Percentiles rank a stretch among this genome's conserved stretches.
phyloP scores from a whole-genome alignment of 2,329 filamentous ascomycete species.

The Cadophora luteo-olivacea region DNA sequence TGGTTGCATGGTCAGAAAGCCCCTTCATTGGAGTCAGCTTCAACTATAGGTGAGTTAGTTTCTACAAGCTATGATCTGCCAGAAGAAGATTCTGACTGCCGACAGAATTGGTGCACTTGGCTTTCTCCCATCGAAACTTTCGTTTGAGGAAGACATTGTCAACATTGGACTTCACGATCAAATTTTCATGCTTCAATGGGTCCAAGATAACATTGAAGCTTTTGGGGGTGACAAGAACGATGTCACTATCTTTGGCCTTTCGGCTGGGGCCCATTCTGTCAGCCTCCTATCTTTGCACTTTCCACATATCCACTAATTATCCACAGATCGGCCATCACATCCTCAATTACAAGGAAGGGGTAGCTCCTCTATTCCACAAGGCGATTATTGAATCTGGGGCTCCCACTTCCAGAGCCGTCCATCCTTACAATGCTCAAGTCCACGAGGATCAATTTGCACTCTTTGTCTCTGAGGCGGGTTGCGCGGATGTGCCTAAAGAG shows the following conservation, averaged over 20 bases:
- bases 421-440: slow-evolving; percentile 58
- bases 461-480: slow-evolving; percentile 49
- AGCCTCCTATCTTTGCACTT: slow-evolving; percentile 27
- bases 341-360: slow-evolving; percentile 53
- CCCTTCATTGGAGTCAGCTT: slow-evolving; percentile 64
- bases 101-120: slow-evolving; percentile 68
- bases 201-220: slow-evolving; percentile 60
- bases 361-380: slow-evolving; percentile 52
- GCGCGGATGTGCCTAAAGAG: slow-evolving; percentile 52
- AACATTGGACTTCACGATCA: slow-evolving; percentile 71
- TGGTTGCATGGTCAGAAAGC: slow-evolving; percentile 60
- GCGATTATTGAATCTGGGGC: slow-evolving; percentile 63
- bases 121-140: slow-evolving; percentile 64
- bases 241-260: slow-evolving; percentile 66
- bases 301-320: neutral
- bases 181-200: slow-evolving; percentile 62
- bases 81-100: neutral
- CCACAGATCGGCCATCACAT: slow-evolving; percentile 69
- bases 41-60: slow-evolving; percentile 52
- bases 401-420: slow-evolving; percentile 58
- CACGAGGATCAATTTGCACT: slow-evolving; percentile 61
- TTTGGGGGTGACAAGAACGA: slow-evolving; percentile 64
- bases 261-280: slow-evolving; percentile 66
- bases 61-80: neutral
- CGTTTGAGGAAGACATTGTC: slow-evolving; percentile 58